Evolutionary conservation across 805 yeast genomes (phyloP).

Genomic region (Diddensiella transvaalensis): DNA sequence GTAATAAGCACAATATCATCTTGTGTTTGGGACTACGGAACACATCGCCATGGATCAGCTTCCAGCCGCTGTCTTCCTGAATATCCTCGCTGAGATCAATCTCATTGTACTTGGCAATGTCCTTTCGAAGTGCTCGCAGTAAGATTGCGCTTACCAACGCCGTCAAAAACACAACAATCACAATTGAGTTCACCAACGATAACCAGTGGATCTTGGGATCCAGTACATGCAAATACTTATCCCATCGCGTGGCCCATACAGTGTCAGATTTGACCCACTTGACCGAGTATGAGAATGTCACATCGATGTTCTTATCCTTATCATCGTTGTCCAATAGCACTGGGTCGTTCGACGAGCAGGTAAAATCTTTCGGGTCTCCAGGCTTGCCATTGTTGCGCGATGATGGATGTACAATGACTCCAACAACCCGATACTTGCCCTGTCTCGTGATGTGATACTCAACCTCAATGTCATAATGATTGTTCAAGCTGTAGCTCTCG

Average conservation of each 20-base stretch:
- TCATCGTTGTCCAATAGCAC: conserved; percentile 42
- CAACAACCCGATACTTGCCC: conserved; percentile 80
- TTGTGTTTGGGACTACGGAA: conserved; percentile 77
- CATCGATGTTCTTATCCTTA: conserved; percentile 54
- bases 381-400: conserved; percentile 46
- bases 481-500: conserved; percentile 56
- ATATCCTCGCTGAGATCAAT: conserved; percentile 77
- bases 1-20: conserved; percentile 68
- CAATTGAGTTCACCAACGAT: conserved; percentile 79
- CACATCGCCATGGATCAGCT: conserved; percentile 90
- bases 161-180: conserved; percentile 74
- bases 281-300: conserved; percentile 84
- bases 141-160: conserved; percentile 75
- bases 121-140: conserved; percentile 74
- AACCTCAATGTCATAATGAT: conserved; percentile 73
- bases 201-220: conserved; percentile 97
- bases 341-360: conserved; percentile 29
- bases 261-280: conserved; percentile 64
- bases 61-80: conserved; percentile 96
- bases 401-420: conserved; percentile 71
- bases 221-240: conserved; percentile 84
- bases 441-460: conserved; percentile 78
- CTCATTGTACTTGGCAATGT: conserved; percentile 84
- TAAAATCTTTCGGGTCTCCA: conserved; percentile 12
- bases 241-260: conserved; percentile 99